phyloP scores from a whole-genome alignment of 225 moss, liverwort and hornwort species.

The Polytrichum commune region DNA sequence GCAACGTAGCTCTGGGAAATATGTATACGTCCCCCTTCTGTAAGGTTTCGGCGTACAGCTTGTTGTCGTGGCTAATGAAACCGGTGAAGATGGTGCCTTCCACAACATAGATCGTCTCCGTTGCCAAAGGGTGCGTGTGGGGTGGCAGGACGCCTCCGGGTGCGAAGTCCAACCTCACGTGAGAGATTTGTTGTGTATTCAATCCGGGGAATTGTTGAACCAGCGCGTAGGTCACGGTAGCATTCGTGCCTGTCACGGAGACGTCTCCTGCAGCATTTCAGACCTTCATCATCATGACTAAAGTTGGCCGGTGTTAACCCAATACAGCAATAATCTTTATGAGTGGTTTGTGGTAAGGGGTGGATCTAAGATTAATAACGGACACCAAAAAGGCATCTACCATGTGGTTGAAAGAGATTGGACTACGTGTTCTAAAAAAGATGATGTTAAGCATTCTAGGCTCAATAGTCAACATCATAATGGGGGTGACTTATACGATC shows the following conservation, averaged over 20 bases:
- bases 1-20: slow-evolving; percentile 29
- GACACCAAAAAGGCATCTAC: too few species aligned
- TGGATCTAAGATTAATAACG: too few species aligned
- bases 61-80: slow-evolving; percentile 40
- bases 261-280: slow-evolving; percentile 28
- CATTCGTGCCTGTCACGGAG: slow-evolving; percentile 9
- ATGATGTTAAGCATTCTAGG: too few species aligned
- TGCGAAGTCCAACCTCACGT: slow-evolving; percentile 44
- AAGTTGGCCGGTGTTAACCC: neutral
- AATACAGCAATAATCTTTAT: too few species aligned
- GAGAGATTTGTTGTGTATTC: slow-evolving; percentile 45
- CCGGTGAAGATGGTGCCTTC: slow-evolving; percentile 35
- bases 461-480: too few species aligned
- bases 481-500: too few species aligned
- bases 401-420: too few species aligned
- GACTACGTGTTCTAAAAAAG: too few species aligned
- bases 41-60: slow-evolving; percentile 22
- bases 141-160: slow-evolving; percentile 45
- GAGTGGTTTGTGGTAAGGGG: too few species aligned
- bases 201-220: slow-evolving; percentile 32
- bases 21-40: slow-evolving; percentile 30
- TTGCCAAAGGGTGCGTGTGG: slow-evolving; percentile 37
- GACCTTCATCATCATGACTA: neutral
- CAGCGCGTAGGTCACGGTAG: slow-evolving; percentile 28
- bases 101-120: slow-evolving; percentile 42